Evolutionary conservation across 177 flowering plant species (phyloP).

Genomic region (Vitis hybrid): DNA sequence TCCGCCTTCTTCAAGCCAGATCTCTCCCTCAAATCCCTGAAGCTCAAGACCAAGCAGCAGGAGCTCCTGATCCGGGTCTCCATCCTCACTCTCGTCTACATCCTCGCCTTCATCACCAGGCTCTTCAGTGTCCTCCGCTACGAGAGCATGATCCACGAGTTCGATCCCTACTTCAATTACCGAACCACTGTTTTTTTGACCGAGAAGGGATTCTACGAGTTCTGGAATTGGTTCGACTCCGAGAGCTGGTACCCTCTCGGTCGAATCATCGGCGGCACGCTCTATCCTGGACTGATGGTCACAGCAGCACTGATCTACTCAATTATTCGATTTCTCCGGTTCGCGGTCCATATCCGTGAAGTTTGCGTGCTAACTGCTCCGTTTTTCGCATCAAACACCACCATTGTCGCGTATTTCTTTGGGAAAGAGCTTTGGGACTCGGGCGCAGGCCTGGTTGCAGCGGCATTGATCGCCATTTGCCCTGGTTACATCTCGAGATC

Average conservation of each 20-base stretch:
- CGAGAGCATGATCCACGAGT: conserved; percentile 98
- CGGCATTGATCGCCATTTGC: conserved; percentile 88
- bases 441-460: conserved; percentile 93
- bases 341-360: conserved; percentile 88
- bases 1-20: no score
- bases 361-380: conserved; percentile 96
- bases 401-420: conserved; percentile 90
- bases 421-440: conserved; percentile 96
- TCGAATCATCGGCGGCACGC: conserved; percentile 90
- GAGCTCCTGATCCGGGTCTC: conserved; percentile 84
- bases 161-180: conserved; percentile 97
- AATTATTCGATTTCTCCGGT: conserved; percentile 62
- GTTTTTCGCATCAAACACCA: conserved; percentile 92
- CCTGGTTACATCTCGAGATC: conserved; percentile 97
- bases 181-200: conserved; percentile 84
- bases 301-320: conserved; percentile 84
- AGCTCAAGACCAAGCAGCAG: conserved; percentile 86
- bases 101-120: conserved; percentile 80
- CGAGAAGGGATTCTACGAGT: conserved; percentile 84
- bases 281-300: conserved; percentile 96
- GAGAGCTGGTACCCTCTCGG: conserved; percentile 99
- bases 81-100: conserved; percentile 67
- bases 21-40: conserved; percentile 48
- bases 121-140: conserved; percentile 90
- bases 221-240: conserved; percentile 99